Base-by-base conservation (phyloP, 441 rosid genomes). In the Croton laevigatus region DNA sequence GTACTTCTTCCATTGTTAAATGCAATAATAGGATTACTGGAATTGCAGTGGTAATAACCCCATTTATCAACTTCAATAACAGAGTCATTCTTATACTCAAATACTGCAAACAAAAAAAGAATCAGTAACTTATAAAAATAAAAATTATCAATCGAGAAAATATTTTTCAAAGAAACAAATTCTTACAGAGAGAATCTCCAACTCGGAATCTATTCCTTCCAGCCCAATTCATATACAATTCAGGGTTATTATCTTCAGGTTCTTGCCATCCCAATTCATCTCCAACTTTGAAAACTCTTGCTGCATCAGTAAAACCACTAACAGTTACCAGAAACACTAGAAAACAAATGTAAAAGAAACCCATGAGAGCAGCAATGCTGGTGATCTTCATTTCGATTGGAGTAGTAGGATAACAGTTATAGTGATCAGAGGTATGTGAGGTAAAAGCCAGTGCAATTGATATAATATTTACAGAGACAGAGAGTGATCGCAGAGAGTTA, bases 141-240 rank as follows among this genome's bases (percentile, higher is more conserved):
- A 3, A 40, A 38, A 38, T 3, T 38, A n/a, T 38, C 44, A 40
- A 40, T 40, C 44, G 6, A 40, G 8, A 40, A 40, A 40, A 1
- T 4, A 40, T 40, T 7, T 6, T 6, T 6, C 10, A 40, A 6
- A 9, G 10, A 40, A 40, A 4, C 44, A 40, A 40, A 1, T 65
- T 79, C 97, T 86, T 64, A 89, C 97, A 66, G 63, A 91, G 94
- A 60, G 90, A 87, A 74, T 94, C 98, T 20, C 96, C 96, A 51
- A 90, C 84, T 19, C 74, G 91, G 75, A 94, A 92, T 64, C 97
- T 80, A 72, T 88, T 84, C 62, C 36, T 81, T 11, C 73, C 68
- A 38, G 97, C 97, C 98, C 97, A 92, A 32, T 76, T 83, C 74
- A 45, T 71, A 60, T 94, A 94, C 17, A 84, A 38, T 1, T 75